Evolutionary conservation across 1,284 basidiomycete genomes (phyloP).

Genomic region (Microbotryum lychnidis-dioicae): DNA sequence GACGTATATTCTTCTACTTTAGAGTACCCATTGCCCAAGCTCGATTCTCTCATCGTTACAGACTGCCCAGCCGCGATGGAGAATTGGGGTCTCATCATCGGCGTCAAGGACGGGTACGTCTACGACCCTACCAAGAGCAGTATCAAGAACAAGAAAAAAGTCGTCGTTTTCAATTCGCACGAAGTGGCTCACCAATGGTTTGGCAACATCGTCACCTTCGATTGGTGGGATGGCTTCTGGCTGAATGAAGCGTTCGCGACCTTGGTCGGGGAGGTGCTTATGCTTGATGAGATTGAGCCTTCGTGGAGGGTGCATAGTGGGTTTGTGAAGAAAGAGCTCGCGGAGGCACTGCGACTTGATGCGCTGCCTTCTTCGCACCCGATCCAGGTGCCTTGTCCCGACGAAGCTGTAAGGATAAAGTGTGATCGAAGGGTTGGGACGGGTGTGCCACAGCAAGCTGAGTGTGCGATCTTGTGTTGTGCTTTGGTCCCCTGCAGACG

Average conservation of each 20-base stretch:
- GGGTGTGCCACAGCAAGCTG: slow-evolving; percentile 53
- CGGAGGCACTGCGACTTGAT: slow-evolving; percentile 66
- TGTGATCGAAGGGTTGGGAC: no score
- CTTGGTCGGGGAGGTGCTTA: slow-evolving; percentile 69
- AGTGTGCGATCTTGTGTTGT: slow-evolving; percentile 51
- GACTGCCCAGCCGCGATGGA: slow-evolving; percentile 72
- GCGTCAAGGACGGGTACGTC: slow-evolving; percentile 72
- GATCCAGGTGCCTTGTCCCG: slow-evolving; percentile 62
- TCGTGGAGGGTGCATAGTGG: slow-evolving; percentile 49
- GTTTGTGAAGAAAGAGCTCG: slow-evolving; percentile 50
- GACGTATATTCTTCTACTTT: slow-evolving; percentile 20
- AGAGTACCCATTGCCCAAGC: slow-evolving; percentile 41
- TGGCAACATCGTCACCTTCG: slow-evolving; percentile 24
- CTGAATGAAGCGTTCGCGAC: slow-evolving; percentile 59
- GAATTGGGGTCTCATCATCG: slow-evolving; percentile 73
- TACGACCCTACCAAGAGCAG: slow-evolving; percentile 50
- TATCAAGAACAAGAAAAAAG: slow-evolving; percentile 36
- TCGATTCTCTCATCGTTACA: slow-evolving; percentile 39
- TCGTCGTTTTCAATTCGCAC: slow-evolving; percentile 40
- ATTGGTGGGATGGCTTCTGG: slow-evolving; percentile 40
- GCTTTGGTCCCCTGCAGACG: slow-evolving; percentile 54
- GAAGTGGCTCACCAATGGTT: slow-evolving; percentile 38
- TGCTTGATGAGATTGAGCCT: slow-evolving; percentile 58
- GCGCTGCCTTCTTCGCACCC: slow-evolving; percentile 86
- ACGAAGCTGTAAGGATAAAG: no score